Evolutionary conservation across 306 rosid species (phyloP), one percentile per base, ranked within the genome.

Genomic region (Erythrophleum fordii): DNA sequence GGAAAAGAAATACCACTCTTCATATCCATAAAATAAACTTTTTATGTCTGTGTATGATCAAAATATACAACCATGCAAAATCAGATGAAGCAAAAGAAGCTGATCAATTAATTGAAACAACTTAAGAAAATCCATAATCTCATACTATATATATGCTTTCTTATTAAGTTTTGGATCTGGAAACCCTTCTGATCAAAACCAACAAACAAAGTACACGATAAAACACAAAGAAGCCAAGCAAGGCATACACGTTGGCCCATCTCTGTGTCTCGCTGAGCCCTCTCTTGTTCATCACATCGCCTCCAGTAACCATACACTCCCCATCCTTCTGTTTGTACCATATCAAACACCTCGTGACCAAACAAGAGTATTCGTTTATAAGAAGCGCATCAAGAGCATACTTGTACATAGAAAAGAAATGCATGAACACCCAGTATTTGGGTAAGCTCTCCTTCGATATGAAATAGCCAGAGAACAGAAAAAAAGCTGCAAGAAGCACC

Each of bases 341-440:
- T 20, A 92, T 83, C 73, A 95, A 86, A 79, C 98, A 95, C 77
- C 62, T 90, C 1, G 93, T 59, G 2, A 46, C 88, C 35, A 92
- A 83, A 76, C 98, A 92, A 8, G 93, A 87, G 34, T 92, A 92
- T 86, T 95, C 97, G 55, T 94, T 94, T 82, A 94, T 87, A 0
- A 95, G 88, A 68, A 95, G 90, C 7, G 98, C 93, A 29, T 94
- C 98, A 9, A 94, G 92, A 6, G 95, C 98, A 8, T 95, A 95
- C 68, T 95, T 95, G 53, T 95, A 95, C 97, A 95, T 95, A 0
- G 95, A 90, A 10, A 95, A 70, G 41, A 95, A 92, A 55, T 92
- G 91, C 98, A 95, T 95, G 88, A 91, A 90, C 5, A 92, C 77
- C 98, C 98, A 95, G 69, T 88, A 89, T 58, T 85, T 92, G 0